Base-by-base conservation (phyloP, 768 basidiomycete genomes). In the Russula sp. region DNA sequence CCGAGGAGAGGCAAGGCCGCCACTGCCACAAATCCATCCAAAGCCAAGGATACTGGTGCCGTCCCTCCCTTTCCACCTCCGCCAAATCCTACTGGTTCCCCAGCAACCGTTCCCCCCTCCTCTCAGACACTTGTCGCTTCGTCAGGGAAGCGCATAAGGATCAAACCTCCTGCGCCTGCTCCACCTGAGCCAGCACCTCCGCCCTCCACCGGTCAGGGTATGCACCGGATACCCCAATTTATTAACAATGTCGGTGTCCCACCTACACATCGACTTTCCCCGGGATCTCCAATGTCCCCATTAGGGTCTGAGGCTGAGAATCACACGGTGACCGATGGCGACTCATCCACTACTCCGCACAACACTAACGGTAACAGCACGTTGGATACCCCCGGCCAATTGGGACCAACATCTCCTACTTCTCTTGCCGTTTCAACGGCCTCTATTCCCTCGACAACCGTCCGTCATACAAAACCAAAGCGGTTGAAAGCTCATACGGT, bases 401-500 rank as follows among this genome's bases (percentile, higher is more conserved):
- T 24, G 56, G 54, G 74, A 74, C 61, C 75, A 76, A 38, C 78
- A 73, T 64, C 77, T 74, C 30, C 71, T 72, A 71, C 78, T 75
- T 70, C 76, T 74, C 40, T 72, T 70, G 30, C 73, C 63, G 64
- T 70, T 57, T 61, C 65, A 16, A 46, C 71, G 44, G 60, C 73
- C 71, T 22, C 71, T 74, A 28, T 72, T 69, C 46, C 63, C 72
- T 16, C 76, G 77, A 44, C 73, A 66, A n/a, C 82, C 72, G 69
- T 72, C 40, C 73, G 83, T 10, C 78, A 79, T 34, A 80, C 82
- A 10, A 92, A 90, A 69, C 86, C 89, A 1, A 93, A 92, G 66
- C 80, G 90, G 7, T 76, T 90, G 26, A 92, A 91, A 73, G 85
- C 89, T 49, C 90, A 92, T 71, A 89, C 87, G 1, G 87, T 94